Base-by-base conservation (phyloP, 2,329 filamentous ascomycete genomes). In the Verticillium nubilum region DNA sequence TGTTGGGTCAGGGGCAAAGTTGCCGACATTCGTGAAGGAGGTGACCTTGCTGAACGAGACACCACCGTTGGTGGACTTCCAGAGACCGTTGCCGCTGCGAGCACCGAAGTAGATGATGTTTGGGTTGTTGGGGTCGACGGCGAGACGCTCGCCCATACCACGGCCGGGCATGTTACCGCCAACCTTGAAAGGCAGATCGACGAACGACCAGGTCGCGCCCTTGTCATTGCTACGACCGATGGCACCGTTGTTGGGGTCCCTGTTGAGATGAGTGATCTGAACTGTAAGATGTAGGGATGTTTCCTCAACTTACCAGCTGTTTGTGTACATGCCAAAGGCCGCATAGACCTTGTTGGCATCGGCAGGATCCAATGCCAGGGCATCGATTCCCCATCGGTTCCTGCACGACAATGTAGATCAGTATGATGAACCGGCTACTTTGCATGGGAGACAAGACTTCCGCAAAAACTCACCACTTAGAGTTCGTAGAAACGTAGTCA, bases 91-190 rank as follows among this genome's bases (percentile, higher is more conserved):
- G 5, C 82, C 83, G 60, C 80, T 85, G 52, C 83, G 76, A 1
- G 83, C 81, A 2, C 83, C 84, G 59, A 85, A 84, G 67, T 82
- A 86, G 26, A 86, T 66, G 60, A 85, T 80, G 28, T 81, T 76
- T 37, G 81, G 79, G 64, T 83, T 82, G 53, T 80, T 77, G 2
- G 83, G 83, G 65, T 86, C 83, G 9, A 86, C 77, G 2, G 81
- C 82, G 5, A 86, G 77, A 15, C 83, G 76, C 67, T 86, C 84
- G 17, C 84, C 84, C 69, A 79, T 80, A 7, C 84, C 84, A 28
- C 84, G 78, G 2, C 84, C 84, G 7, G 83, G 83, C 82, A 85
- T 86, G 66, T 86, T 86, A 0, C 83, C 83, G 7, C 83, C 83
- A 53, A 85, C 80, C 67, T 86, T 86, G 73, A 86, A 86, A 2